Evolutionary conservation across 768 basidiomycete genomes (phyloP), one percentile per base, ranked within the genome.

Genomic region (Tricholoma terreum): DNA sequence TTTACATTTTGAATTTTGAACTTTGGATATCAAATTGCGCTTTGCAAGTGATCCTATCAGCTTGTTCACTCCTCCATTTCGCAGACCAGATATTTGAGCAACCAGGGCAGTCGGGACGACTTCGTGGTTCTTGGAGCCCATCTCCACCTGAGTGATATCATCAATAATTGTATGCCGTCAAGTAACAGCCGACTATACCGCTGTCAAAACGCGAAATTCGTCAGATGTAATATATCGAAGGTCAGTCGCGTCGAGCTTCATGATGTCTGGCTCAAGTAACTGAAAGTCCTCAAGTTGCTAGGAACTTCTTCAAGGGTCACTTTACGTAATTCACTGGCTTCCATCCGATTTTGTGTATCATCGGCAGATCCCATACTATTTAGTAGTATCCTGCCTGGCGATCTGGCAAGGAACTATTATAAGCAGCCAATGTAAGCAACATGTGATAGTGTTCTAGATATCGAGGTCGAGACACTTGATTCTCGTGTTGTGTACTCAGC

Each of bases 51-150:
- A 85, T 4, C 93, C 94, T 54, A 98, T 81, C 43, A 90, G 75
- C 72, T 98, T 99, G 77, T 94, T 96, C 48, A 96, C 90, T 4
- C 94, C 94, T 46, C 97, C 97, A 57, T 87, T 88, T 34, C 94
- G 80, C 43, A 98, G 77, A n/a, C 92, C 91, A 3, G 94, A 94
- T 42, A 98, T 89, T 71, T 96, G 93, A 4, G 89, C 87, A 60
- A 98, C 92, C 62, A 98, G 83, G 0, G 83, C 73, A 7, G 90
- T 86, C 2, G 97, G 97, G 12, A 99, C 95, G 35, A 97, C 82
- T 72, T 98, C 91, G 67, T 99, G 97, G 69, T 98, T 98, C 77
- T 97, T 97, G 4, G 92, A 94, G 17, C 96, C 97, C 81, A 96
- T 93, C 76, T 99, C 97, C 34, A 92, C 92, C 95, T 98, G 65